phyloP scores from a whole-genome alignment of 2,329 filamentous ascomycete species.

The Setomelanomma holmii region DNA sequence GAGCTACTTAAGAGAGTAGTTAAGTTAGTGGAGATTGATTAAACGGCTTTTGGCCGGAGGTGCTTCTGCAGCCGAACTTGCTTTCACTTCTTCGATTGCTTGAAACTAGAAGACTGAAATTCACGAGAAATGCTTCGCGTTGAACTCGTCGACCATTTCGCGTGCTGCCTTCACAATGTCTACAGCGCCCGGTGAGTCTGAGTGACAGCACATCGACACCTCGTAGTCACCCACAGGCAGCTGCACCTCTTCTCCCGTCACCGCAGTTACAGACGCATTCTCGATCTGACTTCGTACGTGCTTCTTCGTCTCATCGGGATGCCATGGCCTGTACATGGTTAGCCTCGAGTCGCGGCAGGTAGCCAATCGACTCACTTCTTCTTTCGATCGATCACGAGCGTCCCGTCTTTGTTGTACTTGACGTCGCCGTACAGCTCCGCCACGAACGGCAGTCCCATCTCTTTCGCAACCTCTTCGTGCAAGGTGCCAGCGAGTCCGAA shows the following conservation, averaged over 20 bases:
- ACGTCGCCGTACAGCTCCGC: constrained; percentile 65
- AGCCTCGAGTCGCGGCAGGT: not conserved
- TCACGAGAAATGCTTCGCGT: constrained; percentile 31
- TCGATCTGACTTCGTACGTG: constrained; percentile 53
- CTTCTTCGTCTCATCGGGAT: constrained; percentile 49
- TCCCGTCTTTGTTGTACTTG: constrained; percentile 60
- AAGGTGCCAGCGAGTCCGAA: constrained; percentile 63
- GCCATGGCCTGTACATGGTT: constrained; percentile 46
- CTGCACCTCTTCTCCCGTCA: constrained; percentile 51
- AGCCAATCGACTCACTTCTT: constrained; percentile 54
- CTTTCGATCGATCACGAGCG: constrained; percentile 64
- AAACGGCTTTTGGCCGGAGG: too few relatives aligned
- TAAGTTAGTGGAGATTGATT: too few relatives aligned
- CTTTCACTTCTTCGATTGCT: too few relatives aligned
- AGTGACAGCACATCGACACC: constrained; percentile 55
- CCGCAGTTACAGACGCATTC: constrained; percentile 49
- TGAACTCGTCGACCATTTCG: constrained; percentile 53
- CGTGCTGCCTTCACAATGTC: constrained; percentile 54
- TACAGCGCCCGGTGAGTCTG: constrained; percentile 53
- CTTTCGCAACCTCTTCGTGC: constrained; percentile 62
- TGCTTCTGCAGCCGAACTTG: too few relatives aligned
- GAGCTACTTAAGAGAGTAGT: too few relatives aligned
- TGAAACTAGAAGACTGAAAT: too few relatives aligned
- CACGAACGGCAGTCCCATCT: constrained; percentile 60
- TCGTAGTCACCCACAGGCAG: constrained; percentile 52